Percentiles rank a stretch among this genome's conserved stretches.
These are phyloP conservation scores for Tuber borchii DNA, from an alignment of 495 filamentous ascomycete genomes.

Conservation along the genomic window DNA sequence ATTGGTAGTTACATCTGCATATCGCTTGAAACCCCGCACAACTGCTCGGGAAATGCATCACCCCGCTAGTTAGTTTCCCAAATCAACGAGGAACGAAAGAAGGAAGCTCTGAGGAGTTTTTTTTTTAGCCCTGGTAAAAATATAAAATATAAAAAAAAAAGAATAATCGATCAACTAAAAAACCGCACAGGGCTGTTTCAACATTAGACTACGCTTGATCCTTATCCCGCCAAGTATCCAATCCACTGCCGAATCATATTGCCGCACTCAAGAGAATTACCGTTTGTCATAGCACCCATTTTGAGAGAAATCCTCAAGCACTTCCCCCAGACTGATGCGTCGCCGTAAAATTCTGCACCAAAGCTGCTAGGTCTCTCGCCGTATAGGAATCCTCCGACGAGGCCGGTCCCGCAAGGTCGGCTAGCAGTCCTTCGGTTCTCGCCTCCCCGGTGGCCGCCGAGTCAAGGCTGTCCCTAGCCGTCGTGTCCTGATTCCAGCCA, in stretches of 20 bases:
- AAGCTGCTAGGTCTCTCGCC: conserved; percentile 27
- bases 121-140: background rate
- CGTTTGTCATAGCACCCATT: background rate
- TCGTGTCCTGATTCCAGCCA: background rate
- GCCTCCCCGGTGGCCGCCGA: conserved; percentile 8
- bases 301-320: background rate
- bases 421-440: conserved; percentile 2
- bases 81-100: background rate
- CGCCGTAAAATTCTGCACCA: conserved; percentile 32
- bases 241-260: background rate
- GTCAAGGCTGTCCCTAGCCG: background rate
- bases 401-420: conserved; percentile 3
- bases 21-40: background rate
- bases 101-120: background rate
- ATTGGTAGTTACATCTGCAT: background rate
- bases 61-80: background rate
- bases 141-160: too few relatives aligned
- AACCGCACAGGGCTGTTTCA: background rate
- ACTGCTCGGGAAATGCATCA: background rate
- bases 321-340: conserved; percentile 15
- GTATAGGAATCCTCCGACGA: conserved; percentile 21
- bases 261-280: background rate
- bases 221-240: background rate
- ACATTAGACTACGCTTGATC: background rate
- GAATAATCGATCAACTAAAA: background rate